phyloP scores from a whole-genome alignment of 495 filamentous ascomycete species.

The Daldinia bambusicola region DNA sequence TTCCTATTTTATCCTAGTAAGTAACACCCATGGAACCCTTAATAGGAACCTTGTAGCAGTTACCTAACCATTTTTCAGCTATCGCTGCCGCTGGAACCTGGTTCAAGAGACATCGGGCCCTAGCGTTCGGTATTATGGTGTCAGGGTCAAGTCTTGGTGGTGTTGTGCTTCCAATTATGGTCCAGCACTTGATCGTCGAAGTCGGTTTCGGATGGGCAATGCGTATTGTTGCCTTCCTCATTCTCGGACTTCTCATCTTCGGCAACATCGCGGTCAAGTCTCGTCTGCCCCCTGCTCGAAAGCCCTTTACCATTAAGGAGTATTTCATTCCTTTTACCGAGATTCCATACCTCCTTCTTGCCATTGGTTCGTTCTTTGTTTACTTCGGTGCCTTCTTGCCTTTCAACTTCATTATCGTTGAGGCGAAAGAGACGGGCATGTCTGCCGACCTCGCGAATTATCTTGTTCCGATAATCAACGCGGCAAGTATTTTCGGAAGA shows the following conservation, averaged over 20 bases:
- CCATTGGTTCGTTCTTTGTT: constrained; percentile 59
- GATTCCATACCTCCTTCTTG: constrained; percentile 43
- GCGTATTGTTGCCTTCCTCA: constrained; percentile 70
- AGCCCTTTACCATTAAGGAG: constrained; percentile 20
- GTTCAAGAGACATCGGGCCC: constrained; percentile 72
- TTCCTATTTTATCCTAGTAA: constrained; percentile 34
- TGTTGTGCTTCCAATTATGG: constrained; percentile 72
- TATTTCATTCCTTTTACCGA: constrained; percentile 52
- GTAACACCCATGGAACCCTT: background rate
- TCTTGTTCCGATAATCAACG: constrained; percentile 72
- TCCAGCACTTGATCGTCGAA: constrained; percentile 63
- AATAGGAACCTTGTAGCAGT: background rate
- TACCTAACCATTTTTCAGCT: constrained; percentile 11
- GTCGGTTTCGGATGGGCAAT: constrained; percentile 75
- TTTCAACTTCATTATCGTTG: constrained; percentile 70
- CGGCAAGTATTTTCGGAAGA: constrained; percentile 52
- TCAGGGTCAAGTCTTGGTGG: constrained; percentile 70
- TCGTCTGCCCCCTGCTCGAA: constrained; percentile 34
- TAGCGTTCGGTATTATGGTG: constrained; percentile 70
- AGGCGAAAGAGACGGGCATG: constrained; percentile 66
- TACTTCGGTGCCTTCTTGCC: constrained; percentile 70
- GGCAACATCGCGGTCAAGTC: constrained; percentile 50
- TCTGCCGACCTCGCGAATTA: constrained; percentile 62
- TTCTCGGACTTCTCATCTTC: constrained; percentile 66
- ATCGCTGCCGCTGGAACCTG: constrained; percentile 50